Evolutionary conservation across 768 basidiomycete genomes (phyloP).

Genomic region (Boletus vermiculosoides): DNA sequence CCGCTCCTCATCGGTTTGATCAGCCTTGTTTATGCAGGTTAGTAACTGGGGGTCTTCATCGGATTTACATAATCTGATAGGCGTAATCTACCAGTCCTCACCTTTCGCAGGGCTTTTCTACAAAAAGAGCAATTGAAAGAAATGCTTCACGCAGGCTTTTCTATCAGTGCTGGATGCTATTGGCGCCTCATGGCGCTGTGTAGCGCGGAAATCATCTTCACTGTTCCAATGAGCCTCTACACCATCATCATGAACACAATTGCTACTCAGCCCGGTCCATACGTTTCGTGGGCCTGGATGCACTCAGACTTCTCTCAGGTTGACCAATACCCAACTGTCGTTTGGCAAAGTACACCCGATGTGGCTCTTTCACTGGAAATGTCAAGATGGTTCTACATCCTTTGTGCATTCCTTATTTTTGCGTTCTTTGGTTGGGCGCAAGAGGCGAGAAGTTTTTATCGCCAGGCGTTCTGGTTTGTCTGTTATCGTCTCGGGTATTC

Average conservation of each 20-base stretch:
- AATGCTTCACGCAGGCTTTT: conserved; percentile 15
- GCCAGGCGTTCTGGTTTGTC: conserved; percentile 23
- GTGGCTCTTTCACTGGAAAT: conserved; percentile 31
- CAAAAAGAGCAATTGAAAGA: too few species aligned
- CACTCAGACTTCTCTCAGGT: conserved; percentile 51
- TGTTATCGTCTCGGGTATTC: conserved; percentile 14
- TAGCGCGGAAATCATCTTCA: conserved; percentile 38
- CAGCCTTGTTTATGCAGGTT: conserved; percentile 25
- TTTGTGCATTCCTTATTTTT: conserved; percentile 44
- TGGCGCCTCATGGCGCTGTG: conserved; percentile 51
- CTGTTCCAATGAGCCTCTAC: conserved; percentile 38
- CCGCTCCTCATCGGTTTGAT: conserved; percentile 19
- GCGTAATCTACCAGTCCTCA: conserved; percentile 16
- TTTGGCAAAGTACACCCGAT: conserved; percentile 37
- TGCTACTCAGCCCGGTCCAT: conserved; percentile 28
- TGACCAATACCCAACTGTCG: conserved; percentile 30
- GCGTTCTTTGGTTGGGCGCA: conserved; percentile 56
- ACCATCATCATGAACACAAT: conserved; percentile 31
- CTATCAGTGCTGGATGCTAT: conserved; percentile 46
- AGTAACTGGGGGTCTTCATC: neutral
- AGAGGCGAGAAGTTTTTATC: conserved; percentile 46
- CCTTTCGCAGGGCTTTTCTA: conserved; percentile 10
- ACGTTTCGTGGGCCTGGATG: conserved; percentile 48
- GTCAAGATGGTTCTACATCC: conserved; percentile 41
- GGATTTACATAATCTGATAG: neutral